A percentile compares a stretch with the other conserved stretches of the same genome.
These are phyloP conservation scores for Trichoderma hamatum DNA, from an alignment of 2,329 filamentous ascomycete genomes.

Conservation along the genomic window DNA sequence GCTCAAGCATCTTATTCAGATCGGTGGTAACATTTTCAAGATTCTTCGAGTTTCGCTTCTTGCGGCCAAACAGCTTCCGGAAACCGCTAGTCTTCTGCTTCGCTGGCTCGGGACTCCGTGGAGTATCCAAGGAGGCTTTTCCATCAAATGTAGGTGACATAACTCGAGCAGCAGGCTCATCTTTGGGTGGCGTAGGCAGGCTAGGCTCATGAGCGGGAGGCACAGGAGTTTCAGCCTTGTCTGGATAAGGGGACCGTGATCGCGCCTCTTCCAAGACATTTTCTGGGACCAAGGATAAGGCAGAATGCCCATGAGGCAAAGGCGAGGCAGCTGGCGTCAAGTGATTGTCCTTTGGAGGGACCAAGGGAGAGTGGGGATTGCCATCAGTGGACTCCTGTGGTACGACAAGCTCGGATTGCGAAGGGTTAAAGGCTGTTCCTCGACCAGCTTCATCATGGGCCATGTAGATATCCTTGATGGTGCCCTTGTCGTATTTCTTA, in stretches of 20 bases:
- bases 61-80: constrained; percentile 67
- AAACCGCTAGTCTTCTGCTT: constrained; percentile 57
- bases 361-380: constrained; percentile 42
- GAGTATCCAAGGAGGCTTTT: constrained; percentile 26
- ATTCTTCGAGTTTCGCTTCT: constrained; percentile 61
- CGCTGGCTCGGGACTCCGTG: constrained; percentile 41
- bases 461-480: constrained; percentile 84
- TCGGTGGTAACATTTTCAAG: constrained; percentile 57
- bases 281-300: constrained; percentile 32
- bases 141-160: constrained; percentile 7
- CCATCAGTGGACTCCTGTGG: constrained; percentile 23
- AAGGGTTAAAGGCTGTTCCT: constrained; percentile 50
- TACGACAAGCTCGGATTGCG: constrained; percentile 42
- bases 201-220: background rate
- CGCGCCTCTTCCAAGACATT: constrained; percentile 20
- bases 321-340: constrained; percentile 25
- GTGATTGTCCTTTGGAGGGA: constrained; percentile 46
- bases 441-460: constrained; percentile 72
- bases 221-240: constrained; percentile 6
- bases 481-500: constrained; percentile 88
- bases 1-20: constrained; percentile 54
- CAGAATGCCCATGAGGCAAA: constrained; percentile 29
- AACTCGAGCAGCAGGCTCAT: constrained; percentile 14
- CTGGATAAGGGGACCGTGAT: constrained; percentile 12
- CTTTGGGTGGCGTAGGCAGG: constrained; percentile 34